Evolutionary conservation across 2,329 filamentous ascomycete genomes (phyloP).

Genomic region (Pseudogymnoascus verrucosus): DNA sequence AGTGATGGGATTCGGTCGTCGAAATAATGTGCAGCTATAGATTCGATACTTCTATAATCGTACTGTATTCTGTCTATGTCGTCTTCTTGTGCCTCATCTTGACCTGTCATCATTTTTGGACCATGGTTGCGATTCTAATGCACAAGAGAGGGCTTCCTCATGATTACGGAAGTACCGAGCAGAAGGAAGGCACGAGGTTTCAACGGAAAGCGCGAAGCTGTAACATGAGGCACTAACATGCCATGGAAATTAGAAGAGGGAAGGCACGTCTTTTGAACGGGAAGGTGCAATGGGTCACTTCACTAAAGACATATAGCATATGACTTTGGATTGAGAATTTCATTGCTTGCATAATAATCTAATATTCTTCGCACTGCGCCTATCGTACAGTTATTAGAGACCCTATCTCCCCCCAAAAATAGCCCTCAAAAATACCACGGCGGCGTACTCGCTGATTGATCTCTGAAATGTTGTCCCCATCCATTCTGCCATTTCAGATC

Average conservation of each 20-base stretch:
- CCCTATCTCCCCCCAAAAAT: too few species aligned
- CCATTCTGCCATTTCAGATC: too few species aligned
- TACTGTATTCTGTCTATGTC: not conserved
- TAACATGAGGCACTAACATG: not conserved
- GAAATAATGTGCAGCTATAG: constrained; percentile 2
- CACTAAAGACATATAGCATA: not conserved
- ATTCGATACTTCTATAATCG: not conserved
- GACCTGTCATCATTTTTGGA: not conserved
- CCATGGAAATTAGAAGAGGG: not conserved
- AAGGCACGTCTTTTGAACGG: not conserved
- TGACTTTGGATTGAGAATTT: too few species aligned
- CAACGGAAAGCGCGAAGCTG: not conserved
- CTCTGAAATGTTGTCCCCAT: too few species aligned
- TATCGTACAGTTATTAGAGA: too few species aligned
- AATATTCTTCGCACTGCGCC: too few species aligned
- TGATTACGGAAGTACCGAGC: not conserved
- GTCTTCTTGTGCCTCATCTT: not conserved
- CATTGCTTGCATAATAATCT: too few species aligned
- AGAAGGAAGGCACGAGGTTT: not conserved
- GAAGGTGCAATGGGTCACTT: not conserved
- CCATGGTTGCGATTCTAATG: not conserved
- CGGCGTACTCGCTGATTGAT: too few species aligned
- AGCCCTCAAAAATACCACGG: too few species aligned
- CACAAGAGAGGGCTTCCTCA: not conserved
- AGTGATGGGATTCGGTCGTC: constrained; percentile 1